Evolutionary conservation across 1,139 yeast species (phyloP).

Genomic region (Arxiozyma bovina): DNA sequence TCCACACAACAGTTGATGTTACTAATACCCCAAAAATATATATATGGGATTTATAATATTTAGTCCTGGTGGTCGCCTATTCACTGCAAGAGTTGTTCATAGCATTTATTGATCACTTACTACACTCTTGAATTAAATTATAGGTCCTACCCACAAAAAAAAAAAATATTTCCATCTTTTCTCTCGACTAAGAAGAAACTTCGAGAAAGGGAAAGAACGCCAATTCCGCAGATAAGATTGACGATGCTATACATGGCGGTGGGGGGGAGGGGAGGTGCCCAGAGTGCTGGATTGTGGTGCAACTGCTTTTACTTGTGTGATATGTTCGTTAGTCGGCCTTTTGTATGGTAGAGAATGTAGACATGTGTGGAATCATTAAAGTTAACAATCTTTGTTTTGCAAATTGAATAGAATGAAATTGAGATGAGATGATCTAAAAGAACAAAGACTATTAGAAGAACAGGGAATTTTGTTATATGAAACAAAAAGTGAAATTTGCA

Average conservation of each 20-base stretch:
- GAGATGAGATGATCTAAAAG: neutral
- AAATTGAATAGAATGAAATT: neutral
- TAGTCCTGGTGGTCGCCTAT: too few relatives aligned
- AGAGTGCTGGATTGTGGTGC: neutral
- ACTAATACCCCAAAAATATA: too few relatives aligned
- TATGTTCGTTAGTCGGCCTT: neutral
- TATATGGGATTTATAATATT: too few relatives aligned
- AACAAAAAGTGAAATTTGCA: slow-evolving; percentile 8
- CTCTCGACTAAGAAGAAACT: neutral
- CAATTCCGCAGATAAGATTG: neutral
- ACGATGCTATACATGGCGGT: neutral
- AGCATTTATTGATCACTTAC: too few relatives aligned
- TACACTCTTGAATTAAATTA: neutral
- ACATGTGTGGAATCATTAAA: neutral
- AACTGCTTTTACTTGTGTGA: neutral
- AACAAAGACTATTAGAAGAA: neutral
- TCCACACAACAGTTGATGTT: too few relatives aligned
- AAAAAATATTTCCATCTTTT: neutral
- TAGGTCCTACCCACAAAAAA: neutral
- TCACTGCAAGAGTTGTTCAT: too few relatives aligned
- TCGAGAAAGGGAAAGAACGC: neutral
- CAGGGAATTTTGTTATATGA: neutral
- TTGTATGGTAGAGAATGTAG: neutral
- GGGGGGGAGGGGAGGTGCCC: neutral
- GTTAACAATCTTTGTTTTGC: neutral